A percentile compares a stretch with the other conserved stretches of the same genome.
phyloP scores from a whole-genome alignment of 176 grass and related monocot genomes.

The Eragrostis curvula region DNA sequence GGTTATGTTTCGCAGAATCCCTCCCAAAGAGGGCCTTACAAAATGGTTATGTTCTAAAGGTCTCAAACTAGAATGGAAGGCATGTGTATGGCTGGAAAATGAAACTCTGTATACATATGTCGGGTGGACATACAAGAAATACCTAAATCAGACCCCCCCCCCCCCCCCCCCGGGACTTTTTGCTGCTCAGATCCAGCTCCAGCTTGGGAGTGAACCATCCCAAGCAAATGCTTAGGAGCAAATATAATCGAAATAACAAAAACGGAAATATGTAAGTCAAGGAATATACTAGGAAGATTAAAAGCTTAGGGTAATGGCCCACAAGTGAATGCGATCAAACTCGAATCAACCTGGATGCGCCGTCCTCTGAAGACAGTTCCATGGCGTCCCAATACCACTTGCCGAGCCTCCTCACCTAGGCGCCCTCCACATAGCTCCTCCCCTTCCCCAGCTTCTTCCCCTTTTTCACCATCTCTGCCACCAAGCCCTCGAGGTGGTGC shows the following conservation, averaged over 20 bases:
- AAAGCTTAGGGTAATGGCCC: background rate
- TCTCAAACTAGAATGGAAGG: too few species aligned
- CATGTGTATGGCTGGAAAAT: too few species aligned
- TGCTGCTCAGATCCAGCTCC: too few species aligned
- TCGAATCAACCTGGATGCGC: constrained; percentile 60
- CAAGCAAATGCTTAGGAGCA: background rate
- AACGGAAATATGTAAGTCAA: background rate
- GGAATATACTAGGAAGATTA: background rate
- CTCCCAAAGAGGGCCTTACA: too few species aligned
- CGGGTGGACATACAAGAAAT: too few species aligned
- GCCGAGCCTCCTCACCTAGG: constrained; percentile 72
- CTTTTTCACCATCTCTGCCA: constrained; percentile 67
- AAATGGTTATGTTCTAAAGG: too few species aligned
- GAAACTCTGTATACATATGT: too few species aligned
- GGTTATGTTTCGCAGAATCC: too few species aligned
- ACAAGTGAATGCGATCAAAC: background rate
- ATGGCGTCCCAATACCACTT: constrained; percentile 75
- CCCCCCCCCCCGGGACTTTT: too few species aligned
- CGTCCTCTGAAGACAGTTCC: constrained; percentile 81
- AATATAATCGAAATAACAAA: background rate
- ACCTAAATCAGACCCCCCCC: too few species aligned
- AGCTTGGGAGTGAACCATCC: too few species aligned
- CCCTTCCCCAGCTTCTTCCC: constrained; percentile 65
- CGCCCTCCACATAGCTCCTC: constrained; percentile 35
- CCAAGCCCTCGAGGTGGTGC: constrained; percentile 78